A percentile compares a stretch with the other conserved stretches of the same genome.
Conservation (phyloP, 148 eudicot genomes). For the Talinum fruticosum region DNA sequence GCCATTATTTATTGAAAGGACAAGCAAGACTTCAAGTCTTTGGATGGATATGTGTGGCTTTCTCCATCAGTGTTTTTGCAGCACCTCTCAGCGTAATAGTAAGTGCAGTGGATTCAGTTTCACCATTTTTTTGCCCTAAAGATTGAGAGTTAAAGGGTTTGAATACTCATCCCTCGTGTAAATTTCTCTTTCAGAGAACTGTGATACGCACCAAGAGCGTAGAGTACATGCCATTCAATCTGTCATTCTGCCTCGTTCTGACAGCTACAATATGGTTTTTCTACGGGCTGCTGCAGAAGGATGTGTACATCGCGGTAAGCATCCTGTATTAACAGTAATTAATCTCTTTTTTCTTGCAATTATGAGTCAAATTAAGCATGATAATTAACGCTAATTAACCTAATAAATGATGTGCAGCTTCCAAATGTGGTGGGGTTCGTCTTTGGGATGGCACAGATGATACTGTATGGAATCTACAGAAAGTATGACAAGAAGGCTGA, state of each 20-base stretch:
- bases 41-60: constrained; percentile 76
- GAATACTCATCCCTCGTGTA: neutral
- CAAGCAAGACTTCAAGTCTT: constrained; percentile 34
- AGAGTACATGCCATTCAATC: constrained; percentile 69
- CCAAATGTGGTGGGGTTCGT: constrained; percentile 66
- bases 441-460: constrained; percentile 70
- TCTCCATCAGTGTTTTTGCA: constrained; percentile 59
- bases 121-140: too few relatives aligned
- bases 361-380: neutral
- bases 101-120: constrained; percentile 14
- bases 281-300: constrained; percentile 60
- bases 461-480: constrained; percentile 45
- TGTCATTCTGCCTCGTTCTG: constrained; percentile 55
- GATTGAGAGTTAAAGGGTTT: neutral
- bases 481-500: constrained; percentile 21
- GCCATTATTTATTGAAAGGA: constrained; percentile 38
- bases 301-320: constrained; percentile 60
- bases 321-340: too few relatives aligned
- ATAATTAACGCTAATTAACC: neutral
- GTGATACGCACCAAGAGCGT: constrained; percentile 80
- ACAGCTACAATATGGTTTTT: constrained; percentile 77
- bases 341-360: neutral
- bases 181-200: constrained; percentile 36
- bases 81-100: constrained; percentile 82
- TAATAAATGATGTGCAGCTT: constrained; percentile 34